phyloP scores from a whole-genome alignment of 768 basidiomycete genomes.

The Phlebiopsis gigantea region DNA sequence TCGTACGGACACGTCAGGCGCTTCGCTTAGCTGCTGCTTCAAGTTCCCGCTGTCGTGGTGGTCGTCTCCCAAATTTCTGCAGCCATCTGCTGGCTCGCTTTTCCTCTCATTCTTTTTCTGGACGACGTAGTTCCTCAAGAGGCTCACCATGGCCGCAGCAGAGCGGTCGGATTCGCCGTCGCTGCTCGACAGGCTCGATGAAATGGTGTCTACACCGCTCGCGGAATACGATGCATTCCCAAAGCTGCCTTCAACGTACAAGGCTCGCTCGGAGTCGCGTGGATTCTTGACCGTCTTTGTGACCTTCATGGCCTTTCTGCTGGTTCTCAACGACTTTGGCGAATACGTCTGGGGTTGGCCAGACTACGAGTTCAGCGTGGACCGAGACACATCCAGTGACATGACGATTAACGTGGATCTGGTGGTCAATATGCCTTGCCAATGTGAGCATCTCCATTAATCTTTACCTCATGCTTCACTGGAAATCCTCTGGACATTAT shows the following conservation, averaged over 20 bases:
- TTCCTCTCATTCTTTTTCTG: background rate
- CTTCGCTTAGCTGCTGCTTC: conserved; percentile 4
- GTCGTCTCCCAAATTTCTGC: conserved; percentile 4
- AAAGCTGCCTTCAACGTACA: conserved; percentile 79
- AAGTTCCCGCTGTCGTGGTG: conserved; percentile 4
- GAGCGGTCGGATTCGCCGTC: conserved; percentile 18
- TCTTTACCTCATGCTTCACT: background rate
- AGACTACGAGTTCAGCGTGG: conserved; percentile 85
- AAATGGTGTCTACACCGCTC: conserved; percentile 56
- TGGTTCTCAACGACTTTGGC: conserved; percentile 83
- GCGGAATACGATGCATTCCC: conserved; percentile 83
- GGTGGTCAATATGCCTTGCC: conserved; percentile 89
- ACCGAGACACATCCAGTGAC: conserved; percentile 50
- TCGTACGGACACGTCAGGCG: conserved; percentile 18
- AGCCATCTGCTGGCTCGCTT: background rate
- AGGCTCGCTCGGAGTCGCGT: conserved; percentile 69
- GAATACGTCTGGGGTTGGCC: conserved; percentile 96
- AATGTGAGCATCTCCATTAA: conserved; percentile 60
- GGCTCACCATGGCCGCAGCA: background rate
- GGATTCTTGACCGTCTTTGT: conserved; percentile 80
- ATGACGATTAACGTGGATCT: conserved; percentile 90
- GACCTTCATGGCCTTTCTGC: conserved; percentile 55
- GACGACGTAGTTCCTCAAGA: background rate
- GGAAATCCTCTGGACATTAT: background rate
- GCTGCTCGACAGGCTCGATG: conserved; percentile 60